Evolutionary conservation across 305 asterid genomes (phyloP), one percentile per base, ranked within the genome.

Genomic region (Solanum hybrid): DNA sequence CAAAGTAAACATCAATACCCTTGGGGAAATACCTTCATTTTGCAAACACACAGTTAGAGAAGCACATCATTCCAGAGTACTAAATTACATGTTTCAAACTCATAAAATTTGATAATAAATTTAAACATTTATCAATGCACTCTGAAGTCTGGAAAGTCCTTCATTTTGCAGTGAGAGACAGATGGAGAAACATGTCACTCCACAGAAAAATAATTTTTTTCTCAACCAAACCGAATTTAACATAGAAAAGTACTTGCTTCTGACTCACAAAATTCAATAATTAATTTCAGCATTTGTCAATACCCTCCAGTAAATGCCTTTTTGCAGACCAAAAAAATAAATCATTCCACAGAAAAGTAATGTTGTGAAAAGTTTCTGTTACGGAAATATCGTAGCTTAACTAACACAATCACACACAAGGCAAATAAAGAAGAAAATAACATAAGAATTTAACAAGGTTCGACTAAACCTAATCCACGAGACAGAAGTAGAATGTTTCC

Each of bases 1-100:
- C 97, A 15, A 94, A 94, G 91, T 94, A 95, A 35, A 95, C 92
- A 32, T 94, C 95, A 27, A 95, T 94, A 26, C 98, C 98, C 34
- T 91, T 89, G 0, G 96, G 95, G 38, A 95, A 94, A 35, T 91
- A 92, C 92, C 96, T 93, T 31, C 32, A 72, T 2, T 79, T 82
- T 42, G 72, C 38, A 42, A 9, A 38, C 45, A 40, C 26, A 81
- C 26, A 75, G 14, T 76, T 76, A 76, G 34, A 76, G 80, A 76
- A 76, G 13, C 24, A 32, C 24, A 76, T 76, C 40, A 76, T 15
- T 15, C 13, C 26, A 76, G 6, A 15, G 40, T n/a, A 78, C 22
- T 19, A 36, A 37, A 37, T 3, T 24, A 79, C n/a, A 38, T 6
- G 12, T 38, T 24, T 38, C 86, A 24, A 60, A 38, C 86, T 79